These are phyloP conservation scores for Clonostachys chloroleuca DNA, from an alignment of 2,329 filamentous ascomycete genomes.

Conservation along the genomic window DNA sequence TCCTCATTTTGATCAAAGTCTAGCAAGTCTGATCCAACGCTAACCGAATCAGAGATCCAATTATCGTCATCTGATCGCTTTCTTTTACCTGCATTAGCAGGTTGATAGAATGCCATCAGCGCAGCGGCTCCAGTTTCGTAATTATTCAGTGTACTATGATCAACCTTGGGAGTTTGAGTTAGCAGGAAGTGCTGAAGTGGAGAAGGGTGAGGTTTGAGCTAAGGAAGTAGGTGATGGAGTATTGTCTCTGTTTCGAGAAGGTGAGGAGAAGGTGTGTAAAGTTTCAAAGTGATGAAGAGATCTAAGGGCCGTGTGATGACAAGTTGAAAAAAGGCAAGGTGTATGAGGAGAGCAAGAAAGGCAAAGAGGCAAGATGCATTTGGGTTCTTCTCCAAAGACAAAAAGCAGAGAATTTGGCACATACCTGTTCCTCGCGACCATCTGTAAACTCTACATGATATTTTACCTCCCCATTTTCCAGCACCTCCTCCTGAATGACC, in stretches of 20 bases:
- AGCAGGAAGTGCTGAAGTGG: too few relatives aligned
- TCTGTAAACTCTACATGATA: conserved; percentile 40
- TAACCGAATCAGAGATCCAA: conserved; percentile 15
- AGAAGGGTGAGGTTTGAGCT: too few relatives aligned
- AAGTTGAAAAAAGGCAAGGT: background rate
- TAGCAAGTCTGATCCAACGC: conserved; percentile 13
- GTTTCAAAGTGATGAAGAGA: background rate
- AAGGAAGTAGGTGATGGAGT: too few relatives aligned
- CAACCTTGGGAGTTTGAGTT: conserved; percentile 14
- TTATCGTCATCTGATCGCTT: conserved; percentile 7
- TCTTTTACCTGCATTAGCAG: too few relatives aligned
- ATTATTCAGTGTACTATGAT: conserved; percentile 17
- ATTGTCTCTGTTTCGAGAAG: too few relatives aligned
- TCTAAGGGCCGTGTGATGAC: background rate
- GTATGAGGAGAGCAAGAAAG: too few relatives aligned
- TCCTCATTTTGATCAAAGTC: conserved; percentile 15
- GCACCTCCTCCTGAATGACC: conserved; percentile 21
- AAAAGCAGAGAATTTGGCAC: conserved; percentile 12
- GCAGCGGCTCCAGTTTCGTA: conserved; percentile 23
- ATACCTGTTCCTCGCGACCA: conserved; percentile 37
- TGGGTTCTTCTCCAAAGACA: too few relatives aligned
- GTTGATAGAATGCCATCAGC: conserved; percentile 10
- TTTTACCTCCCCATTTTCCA: conserved; percentile 13
- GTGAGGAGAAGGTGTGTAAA: background rate
- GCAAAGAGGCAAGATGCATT: too few relatives aligned